phyloP scores from a whole-genome alignment of 768 basidiomycete species.

The Gelatoporia subvermispora region DNA sequence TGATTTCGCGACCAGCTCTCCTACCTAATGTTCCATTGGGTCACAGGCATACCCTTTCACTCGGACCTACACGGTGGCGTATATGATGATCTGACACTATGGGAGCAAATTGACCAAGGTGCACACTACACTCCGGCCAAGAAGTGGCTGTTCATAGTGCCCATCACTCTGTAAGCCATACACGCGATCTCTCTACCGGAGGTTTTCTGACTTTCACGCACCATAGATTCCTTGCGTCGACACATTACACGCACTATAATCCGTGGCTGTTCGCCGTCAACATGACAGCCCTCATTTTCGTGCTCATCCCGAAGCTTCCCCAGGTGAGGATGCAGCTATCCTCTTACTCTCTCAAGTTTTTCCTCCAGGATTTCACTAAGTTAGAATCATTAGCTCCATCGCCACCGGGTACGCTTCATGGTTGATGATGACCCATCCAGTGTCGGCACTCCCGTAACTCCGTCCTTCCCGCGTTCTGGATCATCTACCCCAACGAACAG shows the following conservation, averaged over 20 bases:
- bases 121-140: conserved; percentile 98
- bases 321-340: conserved; percentile 48
- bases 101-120: conserved; percentile 99
- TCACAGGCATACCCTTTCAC: conserved; percentile 95
- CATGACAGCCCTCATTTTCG: conserved; percentile 71
- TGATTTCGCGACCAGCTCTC: conserved; percentile 55
- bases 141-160: conserved; percentile 92
- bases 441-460: conserved; percentile 59
- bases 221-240: conserved; percentile 87
- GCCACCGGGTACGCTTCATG: conserved; percentile 77
- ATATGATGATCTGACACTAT: conserved; percentile 95
- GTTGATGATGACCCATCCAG: conserved; percentile 57
- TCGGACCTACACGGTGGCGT: conserved; percentile 84
- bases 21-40: conserved; percentile 98
- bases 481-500: conserved; percentile 31
- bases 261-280: conserved; percentile 92
- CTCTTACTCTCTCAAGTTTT: neutral
- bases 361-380: conserved; percentile 8
- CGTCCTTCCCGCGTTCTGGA: conserved; percentile 53
- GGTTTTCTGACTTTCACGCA: conserved; percentile 8
- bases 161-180: conserved; percentile 75
- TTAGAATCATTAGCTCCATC: conserved; percentile 54
- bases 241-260: conserved; percentile 97
- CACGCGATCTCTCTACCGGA: conserved; percentile 3
- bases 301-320: conserved; percentile 94